phyloP scores from a whole-genome alignment of 495 filamentous ascomycete species.

The Tuber microsphaerosporum region DNA sequence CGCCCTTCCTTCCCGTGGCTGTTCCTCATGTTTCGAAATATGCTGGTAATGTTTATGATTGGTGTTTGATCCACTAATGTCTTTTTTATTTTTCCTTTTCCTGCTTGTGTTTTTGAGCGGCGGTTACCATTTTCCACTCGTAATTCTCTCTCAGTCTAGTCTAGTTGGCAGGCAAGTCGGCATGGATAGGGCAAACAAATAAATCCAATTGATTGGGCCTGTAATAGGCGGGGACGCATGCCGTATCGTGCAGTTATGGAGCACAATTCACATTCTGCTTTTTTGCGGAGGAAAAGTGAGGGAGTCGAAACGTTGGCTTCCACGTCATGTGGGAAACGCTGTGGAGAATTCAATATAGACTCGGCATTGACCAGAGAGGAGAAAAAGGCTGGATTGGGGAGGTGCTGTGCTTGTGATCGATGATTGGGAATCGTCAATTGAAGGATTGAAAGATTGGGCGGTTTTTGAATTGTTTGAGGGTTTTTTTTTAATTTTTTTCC shows the following conservation, averaged over 20 bases:
- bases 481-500: not conserved
- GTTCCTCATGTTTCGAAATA: not conserved
- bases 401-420: not conserved
- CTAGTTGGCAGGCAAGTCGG: not conserved
- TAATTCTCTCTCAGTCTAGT: not conserved
- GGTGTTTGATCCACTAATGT: not conserved
- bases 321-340: not conserved
- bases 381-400: not conserved
- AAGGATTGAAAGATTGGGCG: not conserved
- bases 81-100: not conserved
- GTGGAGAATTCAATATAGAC: not conserved
- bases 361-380: not conserved
- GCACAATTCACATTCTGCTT: not conserved
- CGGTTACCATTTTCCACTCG: not conserved
- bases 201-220: not conserved
- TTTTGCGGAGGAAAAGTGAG: not conserved
- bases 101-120: not conserved
- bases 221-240: not conserved
- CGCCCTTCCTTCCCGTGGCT: not conserved
- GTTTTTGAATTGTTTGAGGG: not conserved
- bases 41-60: not conserved
- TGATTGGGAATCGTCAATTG: not conserved
- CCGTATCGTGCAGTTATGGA: not conserved
- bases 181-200: not conserved
- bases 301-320: conserved; percentile 1